Conservation (phyloP, 2,329 filamentous ascomycete genomes). For the Tympanopsis confertula region DNA sequence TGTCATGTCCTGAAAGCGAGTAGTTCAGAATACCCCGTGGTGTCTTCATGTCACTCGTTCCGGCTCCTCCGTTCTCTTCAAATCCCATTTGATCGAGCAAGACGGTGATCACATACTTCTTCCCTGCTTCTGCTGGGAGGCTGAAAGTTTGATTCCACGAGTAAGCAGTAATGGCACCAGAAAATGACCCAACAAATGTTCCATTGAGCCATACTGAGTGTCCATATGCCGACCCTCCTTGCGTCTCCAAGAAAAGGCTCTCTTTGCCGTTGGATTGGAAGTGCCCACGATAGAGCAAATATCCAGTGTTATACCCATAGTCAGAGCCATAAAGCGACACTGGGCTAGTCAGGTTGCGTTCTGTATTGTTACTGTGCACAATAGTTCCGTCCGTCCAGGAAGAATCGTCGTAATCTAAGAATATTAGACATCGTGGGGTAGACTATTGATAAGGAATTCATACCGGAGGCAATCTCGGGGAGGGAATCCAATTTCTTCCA, state of each 20-base stretch:
- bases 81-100: constrained; percentile 65
- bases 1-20: constrained; percentile 30
- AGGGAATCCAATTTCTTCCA: constrained; percentile 66
- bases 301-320: constrained; percentile 63
- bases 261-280: constrained; percentile 56
- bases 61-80: constrained; percentile 52
- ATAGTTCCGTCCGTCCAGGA: constrained; percentile 45
- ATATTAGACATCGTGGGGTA: no score
- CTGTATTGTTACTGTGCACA: constrained; percentile 40
- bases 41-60: constrained; percentile 47
- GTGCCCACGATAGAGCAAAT: constrained; percentile 57
- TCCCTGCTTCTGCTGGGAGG: constrained; percentile 34
- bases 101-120: constrained; percentile 52
- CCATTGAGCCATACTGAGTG: constrained; percentile 56
- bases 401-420: constrained; percentile 58
- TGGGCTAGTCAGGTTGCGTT: constrained; percentile 43
- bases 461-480: constrained; percentile 44
- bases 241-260: constrained; percentile 42
- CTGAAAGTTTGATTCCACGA: constrained; percentile 43
- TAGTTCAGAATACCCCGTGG: constrained; percentile 53
- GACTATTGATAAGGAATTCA: no score
- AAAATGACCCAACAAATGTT: constrained; percentile 52
- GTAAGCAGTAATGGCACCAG: constrained; percentile 35
- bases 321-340: constrained; percentile 58
- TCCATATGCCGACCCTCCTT: constrained; percentile 58